phyloP scores from a whole-genome alignment of 2,329 filamentous ascomycete genomes.

The Tolypocladium sp. region DNA sequence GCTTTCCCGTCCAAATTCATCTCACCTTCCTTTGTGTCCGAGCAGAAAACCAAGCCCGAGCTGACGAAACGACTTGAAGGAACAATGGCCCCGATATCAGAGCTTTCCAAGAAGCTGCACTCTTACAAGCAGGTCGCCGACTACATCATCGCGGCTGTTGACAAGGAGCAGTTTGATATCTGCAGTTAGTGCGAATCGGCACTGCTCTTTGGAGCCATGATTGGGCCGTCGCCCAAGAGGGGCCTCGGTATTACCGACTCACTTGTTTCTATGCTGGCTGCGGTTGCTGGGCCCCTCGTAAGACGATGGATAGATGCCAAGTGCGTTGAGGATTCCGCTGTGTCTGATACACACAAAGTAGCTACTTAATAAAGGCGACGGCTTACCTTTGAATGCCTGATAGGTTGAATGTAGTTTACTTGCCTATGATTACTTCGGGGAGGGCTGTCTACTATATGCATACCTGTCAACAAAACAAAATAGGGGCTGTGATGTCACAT shows the following conservation, averaged over 20 bases:
- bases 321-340: background rate
- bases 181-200: background rate
- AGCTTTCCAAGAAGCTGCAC: background rate
- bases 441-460: too few relatives aligned
- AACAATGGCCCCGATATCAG: background rate
- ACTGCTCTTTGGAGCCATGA: background rate
- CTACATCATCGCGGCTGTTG: background rate
- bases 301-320: background rate
- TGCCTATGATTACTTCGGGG: too few relatives aligned
- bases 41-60: background rate
- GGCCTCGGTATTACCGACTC: background rate
- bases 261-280: background rate
- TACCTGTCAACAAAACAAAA: too few relatives aligned
- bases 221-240: background rate
- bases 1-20: background rate
- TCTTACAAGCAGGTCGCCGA: background rate
- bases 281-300: background rate
- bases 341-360: background rate
- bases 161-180: background rate
- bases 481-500: too few relatives aligned
- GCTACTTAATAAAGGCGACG: background rate
- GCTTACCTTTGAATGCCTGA: too few relatives aligned
- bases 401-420: too few relatives aligned
- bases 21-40: background rate
- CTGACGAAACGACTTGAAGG: background rate